phyloP scores from a whole-genome alignment of 2,329 filamentous ascomycete genomes.

The Hortaea sp. region DNA sequence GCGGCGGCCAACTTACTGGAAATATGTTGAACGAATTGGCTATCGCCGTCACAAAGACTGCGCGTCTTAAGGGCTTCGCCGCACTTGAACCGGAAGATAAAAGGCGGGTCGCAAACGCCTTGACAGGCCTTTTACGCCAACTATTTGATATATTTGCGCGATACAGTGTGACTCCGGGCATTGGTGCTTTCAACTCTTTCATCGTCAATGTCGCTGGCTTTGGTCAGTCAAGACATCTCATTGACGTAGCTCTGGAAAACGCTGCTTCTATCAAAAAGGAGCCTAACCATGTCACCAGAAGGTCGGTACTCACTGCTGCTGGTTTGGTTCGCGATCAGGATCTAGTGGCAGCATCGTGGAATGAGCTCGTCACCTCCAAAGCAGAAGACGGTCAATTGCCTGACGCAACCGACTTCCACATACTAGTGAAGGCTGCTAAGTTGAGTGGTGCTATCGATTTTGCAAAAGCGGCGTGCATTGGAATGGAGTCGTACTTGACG shows the following conservation, averaged over 20 bases:
- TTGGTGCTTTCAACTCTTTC: conserved; percentile 28
- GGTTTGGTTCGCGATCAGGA: conserved; percentile 21
- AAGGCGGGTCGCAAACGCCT: conserved; percentile 12
- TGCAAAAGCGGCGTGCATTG: conserved; percentile 12
- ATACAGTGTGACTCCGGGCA: conserved; percentile 17
- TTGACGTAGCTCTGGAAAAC: conserved; percentile 21
- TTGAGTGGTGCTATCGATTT: conserved; percentile 7
- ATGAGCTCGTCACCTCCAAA: conserved; percentile 15
- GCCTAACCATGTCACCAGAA: conserved; percentile 23
- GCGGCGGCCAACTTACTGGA: conserved; percentile 25
- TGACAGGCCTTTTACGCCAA: conserved; percentile 18
- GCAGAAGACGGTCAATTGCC: conserved; percentile 4
- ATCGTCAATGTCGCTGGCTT: conserved; percentile 26
- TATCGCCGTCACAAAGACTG: conserved; percentile 20
- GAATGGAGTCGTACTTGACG: background rate
- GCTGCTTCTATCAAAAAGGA: conserved; percentile 17
- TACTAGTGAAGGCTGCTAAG: conserved; percentile 18
- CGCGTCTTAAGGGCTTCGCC: conserved; percentile 14
- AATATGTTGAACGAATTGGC: conserved; percentile 31
- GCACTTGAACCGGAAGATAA: conserved; percentile 7
- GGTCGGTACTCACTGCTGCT: conserved; percentile 25
- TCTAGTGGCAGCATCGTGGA: conserved; percentile 22
- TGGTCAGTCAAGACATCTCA: conserved; percentile 18
- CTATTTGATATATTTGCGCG: conserved; percentile 21
- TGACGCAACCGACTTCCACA: conserved; percentile 17